Evolutionary conservation across 2,329 filamentous ascomycete species (phyloP).

Genomic region (Dactylellina haptotyla): DNA sequence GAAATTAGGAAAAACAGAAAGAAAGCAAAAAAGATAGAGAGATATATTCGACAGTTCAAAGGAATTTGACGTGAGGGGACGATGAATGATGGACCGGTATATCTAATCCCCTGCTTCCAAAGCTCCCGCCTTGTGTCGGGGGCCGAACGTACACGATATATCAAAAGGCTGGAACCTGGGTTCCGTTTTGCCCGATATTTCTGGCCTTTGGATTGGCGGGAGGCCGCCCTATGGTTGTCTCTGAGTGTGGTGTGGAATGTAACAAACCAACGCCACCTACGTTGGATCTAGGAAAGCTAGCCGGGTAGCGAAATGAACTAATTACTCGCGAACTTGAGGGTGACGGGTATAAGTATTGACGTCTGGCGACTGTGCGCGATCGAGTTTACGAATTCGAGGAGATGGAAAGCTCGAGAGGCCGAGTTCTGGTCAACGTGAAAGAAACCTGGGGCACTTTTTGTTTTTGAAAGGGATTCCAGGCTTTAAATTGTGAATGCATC

Average conservation of each 20-base stretch:
- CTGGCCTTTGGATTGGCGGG: constrained; percentile 13
- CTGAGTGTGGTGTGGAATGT: neutral
- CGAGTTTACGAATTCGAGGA: neutral
- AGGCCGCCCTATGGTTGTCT: constrained; percentile 2
- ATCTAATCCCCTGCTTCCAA: neutral
- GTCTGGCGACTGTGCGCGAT: no score
- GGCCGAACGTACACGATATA: constrained; percentile 5
- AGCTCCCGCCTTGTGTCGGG: constrained; percentile 10
- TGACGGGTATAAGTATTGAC: neutral
- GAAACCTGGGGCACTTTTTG: no score
- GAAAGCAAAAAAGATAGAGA: neutral
- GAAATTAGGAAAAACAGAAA: neutral
- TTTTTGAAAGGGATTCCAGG: neutral
- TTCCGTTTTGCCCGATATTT: constrained; percentile 1
- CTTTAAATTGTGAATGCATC: constrained; percentile 13
- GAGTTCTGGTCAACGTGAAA: neutral
- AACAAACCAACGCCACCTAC: constrained; percentile 26
- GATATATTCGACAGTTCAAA: neutral
- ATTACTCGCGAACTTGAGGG: neutral
- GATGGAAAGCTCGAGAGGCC: neutral
- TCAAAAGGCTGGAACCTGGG: constrained; percentile 35
- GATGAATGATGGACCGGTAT: neutral
- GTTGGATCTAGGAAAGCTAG: constrained; percentile 12
- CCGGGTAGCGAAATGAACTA: neutral
- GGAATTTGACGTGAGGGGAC: neutral